Conservation (phyloP, 345 rosid species). For the Bruguiera gymnorhiza region DNA sequence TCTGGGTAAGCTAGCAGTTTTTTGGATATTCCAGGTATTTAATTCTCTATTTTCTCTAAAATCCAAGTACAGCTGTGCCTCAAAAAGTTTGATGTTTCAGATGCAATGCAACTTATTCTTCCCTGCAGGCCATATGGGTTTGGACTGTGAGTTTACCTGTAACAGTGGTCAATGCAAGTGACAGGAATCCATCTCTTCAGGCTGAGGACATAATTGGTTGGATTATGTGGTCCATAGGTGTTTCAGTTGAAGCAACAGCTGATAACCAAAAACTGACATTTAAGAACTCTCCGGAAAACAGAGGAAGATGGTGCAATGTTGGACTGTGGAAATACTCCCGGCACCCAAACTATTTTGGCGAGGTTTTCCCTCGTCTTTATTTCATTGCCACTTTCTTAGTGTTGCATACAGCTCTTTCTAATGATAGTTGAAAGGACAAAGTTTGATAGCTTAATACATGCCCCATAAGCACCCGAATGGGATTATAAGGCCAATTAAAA, state of each 20-base stretch:
- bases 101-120: background rate
- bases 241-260: conserved; percentile 61
- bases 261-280: conserved; percentile 86
- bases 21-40: conserved; percentile 84
- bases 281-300: conserved; percentile 70
- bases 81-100: conserved; percentile 4
- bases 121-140: conserved; percentile 81
- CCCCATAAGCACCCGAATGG: background rate
- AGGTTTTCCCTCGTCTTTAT: background rate
- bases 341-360: conserved; percentile 31
- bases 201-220: conserved; percentile 77
- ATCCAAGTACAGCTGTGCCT: background rate
- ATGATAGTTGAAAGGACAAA: too few species aligned
- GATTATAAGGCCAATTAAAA: background rate
- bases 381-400: too few species aligned
- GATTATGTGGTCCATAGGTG: conserved; percentile 73
- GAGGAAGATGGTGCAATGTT: conserved; percentile 79
- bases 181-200: conserved; percentile 55
- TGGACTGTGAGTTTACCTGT: conserved; percentile 94
- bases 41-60: background rate
- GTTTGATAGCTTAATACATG: background rate
- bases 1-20: conserved; percentile 65
- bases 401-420: too few species aligned
- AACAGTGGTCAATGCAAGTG: conserved; percentile 79
- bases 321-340: conserved; percentile 87